These are phyloP conservation scores for Beta macrorhiza DNA, from an alignment of 179 eudicot species.

Conservation along the genomic window DNA sequence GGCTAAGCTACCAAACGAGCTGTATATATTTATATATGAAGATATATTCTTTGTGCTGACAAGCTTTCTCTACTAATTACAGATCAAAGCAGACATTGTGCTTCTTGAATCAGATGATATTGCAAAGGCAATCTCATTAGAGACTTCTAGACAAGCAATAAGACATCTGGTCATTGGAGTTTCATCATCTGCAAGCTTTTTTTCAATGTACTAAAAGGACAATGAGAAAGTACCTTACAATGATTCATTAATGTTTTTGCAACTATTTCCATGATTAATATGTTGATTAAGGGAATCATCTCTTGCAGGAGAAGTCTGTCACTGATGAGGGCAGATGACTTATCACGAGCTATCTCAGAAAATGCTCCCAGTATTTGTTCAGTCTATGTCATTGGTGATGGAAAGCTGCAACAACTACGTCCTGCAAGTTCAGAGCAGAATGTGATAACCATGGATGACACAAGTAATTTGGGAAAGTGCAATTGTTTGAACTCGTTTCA, in stretches of 20 bases:
- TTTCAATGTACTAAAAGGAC: constrained; percentile 52
- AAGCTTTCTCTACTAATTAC: constrained; percentile 13
- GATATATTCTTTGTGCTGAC: neutral
- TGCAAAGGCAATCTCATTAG: constrained; percentile 44
- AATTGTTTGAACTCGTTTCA: neutral
- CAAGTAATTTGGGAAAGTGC: constrained; percentile 25
- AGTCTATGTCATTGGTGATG: constrained; percentile 64
- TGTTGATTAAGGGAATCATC: neutral
- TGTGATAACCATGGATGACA: constrained; percentile 40
- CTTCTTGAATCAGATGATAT: constrained; percentile 73
- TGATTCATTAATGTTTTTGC: neutral
- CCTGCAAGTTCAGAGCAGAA: constrained; percentile 57
- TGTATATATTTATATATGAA: too few relatives aligned
- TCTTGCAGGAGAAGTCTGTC: constrained; percentile 29
- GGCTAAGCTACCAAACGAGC: too few relatives aligned
- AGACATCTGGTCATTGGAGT: constrained; percentile 70
- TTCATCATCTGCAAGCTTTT: constrained; percentile 57
- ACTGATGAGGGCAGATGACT: constrained; percentile 33
- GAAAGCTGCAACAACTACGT: constrained; percentile 61
- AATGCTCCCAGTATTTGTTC: constrained; percentile 63
- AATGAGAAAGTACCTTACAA: neutral
- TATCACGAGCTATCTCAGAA: constrained; percentile 55
- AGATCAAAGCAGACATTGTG: constrained; percentile 58
- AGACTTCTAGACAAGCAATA: constrained; percentile 33
- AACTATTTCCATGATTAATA: neutral